phyloP scores from a whole-genome alignment of 2,329 filamentous ascomycete species.

The Balansia obtecta region DNA sequence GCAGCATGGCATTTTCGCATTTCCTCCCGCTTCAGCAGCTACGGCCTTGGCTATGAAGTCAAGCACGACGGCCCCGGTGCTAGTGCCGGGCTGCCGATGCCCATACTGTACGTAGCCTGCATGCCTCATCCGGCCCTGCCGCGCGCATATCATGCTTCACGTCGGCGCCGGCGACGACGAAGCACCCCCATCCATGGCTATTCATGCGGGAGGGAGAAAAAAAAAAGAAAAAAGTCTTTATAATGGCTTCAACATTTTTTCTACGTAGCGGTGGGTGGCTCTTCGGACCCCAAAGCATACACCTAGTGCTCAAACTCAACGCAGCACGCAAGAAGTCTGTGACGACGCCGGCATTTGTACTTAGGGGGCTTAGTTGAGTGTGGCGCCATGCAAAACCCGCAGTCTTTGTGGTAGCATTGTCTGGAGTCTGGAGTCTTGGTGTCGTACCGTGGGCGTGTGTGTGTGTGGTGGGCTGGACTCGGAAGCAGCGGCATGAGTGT shows the following conservation, averaged over 20 bases:
- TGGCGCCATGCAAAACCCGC: not conserved
- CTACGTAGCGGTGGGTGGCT: not conserved
- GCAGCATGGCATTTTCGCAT: not conserved
- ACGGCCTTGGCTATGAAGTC: not conserved
- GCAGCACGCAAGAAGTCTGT: conserved; percentile 1
- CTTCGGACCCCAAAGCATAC: not conserved
- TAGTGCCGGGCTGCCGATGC: not conserved
- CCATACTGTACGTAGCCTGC: not conserved
- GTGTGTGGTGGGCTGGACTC: not conserved
- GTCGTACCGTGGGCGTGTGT: not conserved
- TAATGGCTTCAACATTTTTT: not conserved
- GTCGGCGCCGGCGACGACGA: too few species aligned
- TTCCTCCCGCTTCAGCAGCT: not conserved
- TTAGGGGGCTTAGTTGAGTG: not conserved
- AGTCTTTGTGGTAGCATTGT: too few species aligned
- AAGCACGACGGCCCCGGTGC: not conserved
- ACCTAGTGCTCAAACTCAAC: not conserved
- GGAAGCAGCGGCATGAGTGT: conserved; percentile 5
- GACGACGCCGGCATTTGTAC: not conserved
- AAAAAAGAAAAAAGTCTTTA: not conserved
- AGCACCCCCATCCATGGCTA: too few species aligned
- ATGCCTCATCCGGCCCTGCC: not conserved
- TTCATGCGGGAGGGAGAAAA: too few species aligned
- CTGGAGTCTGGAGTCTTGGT: not conserved
- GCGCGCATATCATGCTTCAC: too few species aligned